Conservation (phyloP, 1,139 yeast species). For the Hemisphaericaspora xylanilytica region DNA sequence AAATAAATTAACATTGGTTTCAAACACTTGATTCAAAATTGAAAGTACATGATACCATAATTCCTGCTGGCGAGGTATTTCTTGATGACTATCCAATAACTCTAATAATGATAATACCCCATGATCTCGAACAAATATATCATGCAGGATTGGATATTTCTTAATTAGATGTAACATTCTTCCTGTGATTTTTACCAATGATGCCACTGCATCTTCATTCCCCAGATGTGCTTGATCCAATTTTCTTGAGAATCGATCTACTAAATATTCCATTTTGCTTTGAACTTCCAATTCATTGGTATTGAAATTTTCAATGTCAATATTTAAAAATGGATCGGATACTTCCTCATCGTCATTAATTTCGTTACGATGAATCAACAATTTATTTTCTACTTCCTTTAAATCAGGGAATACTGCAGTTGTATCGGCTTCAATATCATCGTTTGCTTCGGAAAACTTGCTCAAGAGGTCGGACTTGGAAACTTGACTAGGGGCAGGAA, state of each 20-base stretch:
- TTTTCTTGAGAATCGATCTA: slow-evolving; percentile 32
- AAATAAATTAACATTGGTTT: slow-evolving; percentile 32
- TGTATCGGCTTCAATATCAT: slow-evolving; percentile 15
- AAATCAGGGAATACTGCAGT: slow-evolving; percentile 6
- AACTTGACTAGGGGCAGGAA: slow-evolving; percentile 6
- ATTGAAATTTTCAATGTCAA: slow-evolving; percentile 42
- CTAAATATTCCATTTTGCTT: slow-evolving; percentile 41
- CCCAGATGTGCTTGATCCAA: slow-evolving; percentile 32
- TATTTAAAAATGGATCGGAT: slow-evolving; percentile 38
- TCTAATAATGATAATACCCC: slow-evolving; percentile 51
- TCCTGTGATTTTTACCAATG: slow-evolving; percentile 39
- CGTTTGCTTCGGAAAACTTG: slow-evolving; percentile 29
- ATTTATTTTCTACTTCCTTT: slow-evolving; percentile 4
- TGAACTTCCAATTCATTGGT: slow-evolving; percentile 46
- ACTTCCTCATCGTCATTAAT: slow-evolving; percentile 20
- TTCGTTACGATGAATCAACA: not conserved
- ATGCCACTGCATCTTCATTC: slow-evolving; percentile 29
- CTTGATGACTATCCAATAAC: slow-evolving; percentile 40
- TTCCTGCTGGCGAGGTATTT: slow-evolving; percentile 30
- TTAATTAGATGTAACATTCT: slow-evolving; percentile 41
- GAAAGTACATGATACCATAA: slow-evolving; percentile 43
- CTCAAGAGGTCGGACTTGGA: slow-evolving; percentile 30
- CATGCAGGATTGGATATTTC: slow-evolving; percentile 43
- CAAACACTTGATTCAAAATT: slow-evolving; percentile 41
- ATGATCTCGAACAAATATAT: slow-evolving; percentile 46